These are phyloP conservation scores for Trichosanthes truncata DNA, from an alignment of 306 rosid species.

Conservation along the genomic window DNA sequence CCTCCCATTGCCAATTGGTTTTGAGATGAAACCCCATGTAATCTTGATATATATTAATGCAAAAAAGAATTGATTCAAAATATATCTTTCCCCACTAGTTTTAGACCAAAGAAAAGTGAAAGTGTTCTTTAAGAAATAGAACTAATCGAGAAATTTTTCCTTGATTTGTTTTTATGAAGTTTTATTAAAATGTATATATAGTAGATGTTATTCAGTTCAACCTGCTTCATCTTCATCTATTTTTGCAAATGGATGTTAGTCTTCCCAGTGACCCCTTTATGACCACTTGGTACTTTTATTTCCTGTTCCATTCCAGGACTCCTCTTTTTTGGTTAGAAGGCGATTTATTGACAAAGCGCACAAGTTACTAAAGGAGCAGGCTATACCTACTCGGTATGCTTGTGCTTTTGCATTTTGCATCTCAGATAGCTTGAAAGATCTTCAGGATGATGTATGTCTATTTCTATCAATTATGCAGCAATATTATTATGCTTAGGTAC, in stretches of 20 bases:
- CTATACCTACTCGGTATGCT: constrained; percentile 71
- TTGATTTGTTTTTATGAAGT: neutral
- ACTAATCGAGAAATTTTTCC: neutral
- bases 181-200: neutral
- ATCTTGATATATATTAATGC: too few species aligned
- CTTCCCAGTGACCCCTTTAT: neutral
- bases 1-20: too few species aligned
- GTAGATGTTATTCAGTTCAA: neutral
- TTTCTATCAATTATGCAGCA: constrained; percentile 2
- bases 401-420: constrained; percentile 69
- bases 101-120: neutral
- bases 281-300: constrained; percentile 13
- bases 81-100: neutral
- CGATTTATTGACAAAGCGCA: constrained; percentile 54
- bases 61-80: neutral
- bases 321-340: constrained; percentile 44
- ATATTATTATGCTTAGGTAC: neutral
- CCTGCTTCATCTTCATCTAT: neutral
- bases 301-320: constrained; percentile 44
- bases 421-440: constrained; percentile 38
- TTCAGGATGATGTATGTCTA: constrained; percentile 46
- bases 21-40: too few species aligned
- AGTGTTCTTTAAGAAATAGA: neutral
- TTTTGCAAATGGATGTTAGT: neutral
- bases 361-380: constrained; percentile 61